Percentiles rank a stretch among this genome's conserved stretches.
Conservation (phyloP, 2,329 filamentous ascomycete genomes). For the Trichophyton mentagrophytes region DNA sequence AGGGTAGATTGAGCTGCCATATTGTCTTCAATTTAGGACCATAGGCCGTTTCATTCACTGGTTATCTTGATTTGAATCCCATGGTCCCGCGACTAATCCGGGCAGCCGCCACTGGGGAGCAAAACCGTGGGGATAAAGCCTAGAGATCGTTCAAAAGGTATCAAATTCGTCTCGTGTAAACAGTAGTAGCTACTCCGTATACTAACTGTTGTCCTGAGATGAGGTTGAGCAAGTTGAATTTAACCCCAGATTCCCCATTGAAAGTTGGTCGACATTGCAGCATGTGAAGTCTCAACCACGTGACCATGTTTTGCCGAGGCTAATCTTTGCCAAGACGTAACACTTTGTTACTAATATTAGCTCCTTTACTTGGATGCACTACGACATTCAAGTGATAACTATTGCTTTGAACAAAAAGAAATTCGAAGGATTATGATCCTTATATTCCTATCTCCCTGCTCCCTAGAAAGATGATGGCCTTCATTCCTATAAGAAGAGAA, state of each 20-base stretch:
- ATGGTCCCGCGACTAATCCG: not conserved
- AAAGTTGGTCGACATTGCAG: not conserved
- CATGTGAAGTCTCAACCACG: not conserved
- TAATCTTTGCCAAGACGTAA: not conserved
- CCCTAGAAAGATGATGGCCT: too few relatives aligned
- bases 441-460: too few relatives aligned
- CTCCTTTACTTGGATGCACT: not conserved
- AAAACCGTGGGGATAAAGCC: too few relatives aligned
- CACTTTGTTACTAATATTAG: not conserved
- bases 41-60: not conserved
- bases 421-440: too few relatives aligned
- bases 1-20: conserved; percentile 89
- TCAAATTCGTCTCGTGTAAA: not conserved
- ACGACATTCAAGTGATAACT: too few relatives aligned
- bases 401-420: not conserved
- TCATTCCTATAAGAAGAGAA: too few relatives aligned
- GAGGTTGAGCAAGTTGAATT: not conserved
- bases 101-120: not conserved
- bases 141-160: not conserved
- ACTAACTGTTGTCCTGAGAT: not conserved
- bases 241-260: not conserved
- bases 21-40: conserved; percentile 2
- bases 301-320: not conserved
- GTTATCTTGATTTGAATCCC: not conserved
- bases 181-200: not conserved